These are phyloP conservation scores for Podila verticillata DNA, from an alignment of 192 early-diverging fungal genomes.

Conservation along the genomic window DNA sequence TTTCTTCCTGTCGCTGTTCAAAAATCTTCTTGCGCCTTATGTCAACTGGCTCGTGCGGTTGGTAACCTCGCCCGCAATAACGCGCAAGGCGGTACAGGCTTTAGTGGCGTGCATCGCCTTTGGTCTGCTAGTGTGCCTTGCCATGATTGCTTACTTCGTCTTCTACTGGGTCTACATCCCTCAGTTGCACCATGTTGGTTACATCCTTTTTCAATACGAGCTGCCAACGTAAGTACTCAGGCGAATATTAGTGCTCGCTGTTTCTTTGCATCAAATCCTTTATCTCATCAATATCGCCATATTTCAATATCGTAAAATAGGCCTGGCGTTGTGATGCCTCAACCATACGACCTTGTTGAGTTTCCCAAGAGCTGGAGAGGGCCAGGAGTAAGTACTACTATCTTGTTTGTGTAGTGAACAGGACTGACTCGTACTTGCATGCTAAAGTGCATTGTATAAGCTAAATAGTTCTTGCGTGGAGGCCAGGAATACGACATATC, in stretches of 20 bases:
- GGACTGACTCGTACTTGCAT: not conserved
- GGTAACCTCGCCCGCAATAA: constrained; percentile 17
- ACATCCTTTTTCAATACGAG: constrained; percentile 33
- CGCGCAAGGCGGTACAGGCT: constrained; percentile 27
- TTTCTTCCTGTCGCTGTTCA: constrained; percentile 44
- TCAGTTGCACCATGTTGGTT: constrained; percentile 20
- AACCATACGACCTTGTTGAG: not conserved
- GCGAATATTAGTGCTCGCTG: no score
- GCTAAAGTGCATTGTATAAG: not conserved
- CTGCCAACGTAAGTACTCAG: not conserved
- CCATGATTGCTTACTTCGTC: constrained; percentile 33
- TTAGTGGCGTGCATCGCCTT: constrained; percentile 6
- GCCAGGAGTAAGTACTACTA: not conserved
- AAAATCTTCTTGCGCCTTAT: constrained; percentile 28
- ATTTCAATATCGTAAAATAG: not conserved
- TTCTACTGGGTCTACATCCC: constrained; percentile 52
- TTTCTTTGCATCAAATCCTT: no score
- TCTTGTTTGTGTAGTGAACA: not conserved
- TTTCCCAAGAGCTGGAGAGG: not conserved
- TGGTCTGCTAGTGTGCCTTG: constrained; percentile 3
- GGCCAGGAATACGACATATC: constrained; percentile 48
- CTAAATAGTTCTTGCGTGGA: constrained; percentile 17
- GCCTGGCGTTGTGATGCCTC: not conserved
- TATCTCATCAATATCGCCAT: not conserved
- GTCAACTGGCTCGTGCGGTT: not conserved